phyloP scores from a whole-genome alignment of 257 asterid species.

The Rauvolfia tetraphylla region DNA sequence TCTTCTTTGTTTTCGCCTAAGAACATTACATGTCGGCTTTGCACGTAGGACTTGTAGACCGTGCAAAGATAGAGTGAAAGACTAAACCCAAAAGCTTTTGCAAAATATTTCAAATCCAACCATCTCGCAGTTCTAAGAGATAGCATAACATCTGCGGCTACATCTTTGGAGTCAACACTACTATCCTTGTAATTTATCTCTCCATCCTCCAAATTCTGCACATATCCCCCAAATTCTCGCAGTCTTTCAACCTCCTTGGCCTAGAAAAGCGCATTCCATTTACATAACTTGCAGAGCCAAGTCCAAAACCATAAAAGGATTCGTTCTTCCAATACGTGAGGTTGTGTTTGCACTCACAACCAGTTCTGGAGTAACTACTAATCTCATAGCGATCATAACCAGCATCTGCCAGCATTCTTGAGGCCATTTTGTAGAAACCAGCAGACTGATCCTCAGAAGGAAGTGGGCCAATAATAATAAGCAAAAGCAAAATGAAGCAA shows the following conservation, averaged over 20 bases:
- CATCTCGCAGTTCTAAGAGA: constrained; percentile 80
- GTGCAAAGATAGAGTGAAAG: constrained; percentile 50
- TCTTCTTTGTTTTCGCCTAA: constrained; percentile 50
- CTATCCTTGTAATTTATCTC: constrained; percentile 20
- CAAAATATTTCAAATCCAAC: constrained; percentile 64
- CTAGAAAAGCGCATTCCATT: constrained; percentile 73
- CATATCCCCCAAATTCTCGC: constrained; percentile 47
- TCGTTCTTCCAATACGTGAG: constrained; percentile 76
- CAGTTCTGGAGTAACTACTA: no score
- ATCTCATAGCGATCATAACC: no score
- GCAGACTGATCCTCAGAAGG: no score
- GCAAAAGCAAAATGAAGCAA: no score
- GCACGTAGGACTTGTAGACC: constrained; percentile 46
- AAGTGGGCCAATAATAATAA: no score
- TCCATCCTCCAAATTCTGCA: constrained; percentile 58
- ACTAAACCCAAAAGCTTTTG: constrained; percentile 57
- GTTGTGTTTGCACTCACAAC: constrained; percentile 84
- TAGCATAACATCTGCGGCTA: constrained; percentile 85
- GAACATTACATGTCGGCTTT: constrained; percentile 64
- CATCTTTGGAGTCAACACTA: constrained; percentile 42
- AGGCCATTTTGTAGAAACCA: no score
- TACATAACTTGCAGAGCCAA: constrained; percentile 81
- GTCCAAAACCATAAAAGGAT: constrained; percentile 78
- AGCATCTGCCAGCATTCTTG: no score
- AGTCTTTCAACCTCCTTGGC: constrained; percentile 80